These are phyloP conservation scores for Venturia oleaginea DNA, from an alignment of 2,329 filamentous ascomycete genomes.

Conservation along the genomic window DNA sequence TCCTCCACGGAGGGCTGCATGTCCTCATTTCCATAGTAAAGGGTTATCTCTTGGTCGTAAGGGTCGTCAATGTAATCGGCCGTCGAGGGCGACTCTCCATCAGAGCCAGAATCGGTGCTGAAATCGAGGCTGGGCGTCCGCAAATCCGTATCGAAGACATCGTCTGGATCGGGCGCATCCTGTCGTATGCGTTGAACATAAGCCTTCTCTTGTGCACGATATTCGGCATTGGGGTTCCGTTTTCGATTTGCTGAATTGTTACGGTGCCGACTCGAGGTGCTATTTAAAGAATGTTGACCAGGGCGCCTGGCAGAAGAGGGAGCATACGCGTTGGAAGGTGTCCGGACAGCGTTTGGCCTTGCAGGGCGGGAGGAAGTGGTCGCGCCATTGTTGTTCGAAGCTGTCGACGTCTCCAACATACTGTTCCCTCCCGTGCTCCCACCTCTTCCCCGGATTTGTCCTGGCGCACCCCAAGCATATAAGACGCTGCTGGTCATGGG, in stretches of 20 bases:
- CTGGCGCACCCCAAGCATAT: conserved; percentile 22
- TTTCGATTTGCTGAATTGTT: conserved; percentile 48
- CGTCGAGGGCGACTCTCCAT: conserved; percentile 82
- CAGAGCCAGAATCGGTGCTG: conserved; percentile 68
- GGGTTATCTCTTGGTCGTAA: conserved; percentile 83
- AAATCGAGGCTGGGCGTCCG: conserved; percentile 61
- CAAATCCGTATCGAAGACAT: conserved; percentile 62
- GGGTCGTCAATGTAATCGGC: conserved; percentile 77
- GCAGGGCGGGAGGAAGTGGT: conserved; percentile 15
- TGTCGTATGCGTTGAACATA: conserved; percentile 89
- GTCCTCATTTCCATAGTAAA: conserved; percentile 87
- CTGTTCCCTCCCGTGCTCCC: conserved; percentile 6
- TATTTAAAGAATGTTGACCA: conserved; percentile 38
- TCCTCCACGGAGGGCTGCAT: conserved; percentile 85
- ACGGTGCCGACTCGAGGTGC: conserved; percentile 40
- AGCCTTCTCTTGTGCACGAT: conserved; percentile 81
- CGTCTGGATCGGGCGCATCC: conserved; percentile 51
- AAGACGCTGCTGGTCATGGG: conserved; percentile 21
- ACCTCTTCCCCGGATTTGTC: conserved; percentile 21
- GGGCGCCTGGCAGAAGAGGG: conserved; percentile 37
- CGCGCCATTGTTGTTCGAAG: background rate
- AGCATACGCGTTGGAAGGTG: conserved; percentile 42
- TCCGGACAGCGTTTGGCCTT: conserved; percentile 36
- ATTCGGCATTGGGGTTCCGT: conserved; percentile 61
- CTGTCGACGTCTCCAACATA: background rate